phyloP scores from a whole-genome alignment of 176 grass and related monocot genomes.

The Ensete ventricosum region DNA sequence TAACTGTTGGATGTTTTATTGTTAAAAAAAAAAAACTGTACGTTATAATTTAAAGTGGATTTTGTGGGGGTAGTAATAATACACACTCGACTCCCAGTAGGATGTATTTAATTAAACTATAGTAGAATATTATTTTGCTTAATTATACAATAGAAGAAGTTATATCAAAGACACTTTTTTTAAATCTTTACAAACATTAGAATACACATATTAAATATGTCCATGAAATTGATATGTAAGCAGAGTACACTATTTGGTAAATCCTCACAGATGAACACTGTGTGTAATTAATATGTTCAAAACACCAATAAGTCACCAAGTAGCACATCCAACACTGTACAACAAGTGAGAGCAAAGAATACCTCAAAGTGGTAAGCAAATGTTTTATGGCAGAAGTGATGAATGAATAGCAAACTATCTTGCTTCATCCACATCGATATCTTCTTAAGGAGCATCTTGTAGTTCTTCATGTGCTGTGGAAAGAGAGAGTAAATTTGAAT shows the following conservation, averaged over 20 bases:
- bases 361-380: conserved; percentile 98
- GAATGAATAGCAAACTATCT: conserved; percentile 75
- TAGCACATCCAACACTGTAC: background rate
- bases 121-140: background rate
- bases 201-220: background rate
- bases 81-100: background rate
- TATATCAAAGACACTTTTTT: background rate
- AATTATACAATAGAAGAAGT: background rate
- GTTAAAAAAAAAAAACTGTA: background rate
- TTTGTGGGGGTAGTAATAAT: too few species aligned
- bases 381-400: conserved; percentile 88
- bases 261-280: background rate
- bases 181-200: background rate
- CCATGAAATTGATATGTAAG: background rate
- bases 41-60: background rate
- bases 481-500: background rate
- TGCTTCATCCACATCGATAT: conserved; percentile 90
- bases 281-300: too few species aligned
- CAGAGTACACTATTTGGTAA: background rate
- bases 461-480: conserved; percentile 96
- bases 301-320: background rate
- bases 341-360: conserved; percentile 11
- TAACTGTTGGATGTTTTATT: too few species aligned
- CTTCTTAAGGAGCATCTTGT: conserved; percentile 87
- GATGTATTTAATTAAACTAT: background rate